Percentiles rank a stretch among this genome's conserved stretches.
Conservation (phyloP, 345 rosid genomes). For the Passiflora organensis region DNA sequence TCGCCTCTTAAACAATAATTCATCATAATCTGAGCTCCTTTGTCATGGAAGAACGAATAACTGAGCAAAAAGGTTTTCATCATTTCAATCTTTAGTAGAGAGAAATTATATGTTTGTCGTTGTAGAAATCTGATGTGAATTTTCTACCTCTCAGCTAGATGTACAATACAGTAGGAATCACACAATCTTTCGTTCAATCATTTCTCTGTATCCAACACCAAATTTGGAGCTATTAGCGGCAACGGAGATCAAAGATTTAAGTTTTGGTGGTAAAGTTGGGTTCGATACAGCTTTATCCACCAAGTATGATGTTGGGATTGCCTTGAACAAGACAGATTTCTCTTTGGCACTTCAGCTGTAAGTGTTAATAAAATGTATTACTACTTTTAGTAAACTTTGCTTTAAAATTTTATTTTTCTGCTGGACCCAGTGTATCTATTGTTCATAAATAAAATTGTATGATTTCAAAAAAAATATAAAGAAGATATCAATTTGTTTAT, state of each 20-base stretch:
- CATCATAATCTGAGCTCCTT: no score
- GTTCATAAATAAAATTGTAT: no score
- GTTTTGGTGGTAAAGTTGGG: constrained; percentile 69
- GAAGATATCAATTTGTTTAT: background rate
- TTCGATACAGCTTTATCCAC: constrained; percentile 65
- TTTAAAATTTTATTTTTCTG: background rate
- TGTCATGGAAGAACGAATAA: no score
- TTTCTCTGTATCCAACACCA: constrained; percentile 75
- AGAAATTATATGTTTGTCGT: background rate
- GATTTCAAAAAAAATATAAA: no score
- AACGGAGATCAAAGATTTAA: constrained; percentile 51
- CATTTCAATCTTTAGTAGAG: no score
- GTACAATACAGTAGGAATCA: constrained; percentile 70
- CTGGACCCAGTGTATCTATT: background rate
- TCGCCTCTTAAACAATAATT: no score
- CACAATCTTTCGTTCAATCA: constrained; percentile 59
- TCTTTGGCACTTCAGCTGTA: constrained; percentile 62
- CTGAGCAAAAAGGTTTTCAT: no score
- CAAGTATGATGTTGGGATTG: constrained; percentile 65
- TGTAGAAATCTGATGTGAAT: constrained; percentile 7
- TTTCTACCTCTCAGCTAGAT: constrained; percentile 48
- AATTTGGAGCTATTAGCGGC: constrained; percentile 68
- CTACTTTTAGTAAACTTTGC: no score
- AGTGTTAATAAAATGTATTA: constrained; percentile 23
- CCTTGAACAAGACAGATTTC: constrained; percentile 55